Evolutionary conservation across 768 basidiomycete genomes (phyloP).

Genomic region (Pisolithus sp.): DNA sequence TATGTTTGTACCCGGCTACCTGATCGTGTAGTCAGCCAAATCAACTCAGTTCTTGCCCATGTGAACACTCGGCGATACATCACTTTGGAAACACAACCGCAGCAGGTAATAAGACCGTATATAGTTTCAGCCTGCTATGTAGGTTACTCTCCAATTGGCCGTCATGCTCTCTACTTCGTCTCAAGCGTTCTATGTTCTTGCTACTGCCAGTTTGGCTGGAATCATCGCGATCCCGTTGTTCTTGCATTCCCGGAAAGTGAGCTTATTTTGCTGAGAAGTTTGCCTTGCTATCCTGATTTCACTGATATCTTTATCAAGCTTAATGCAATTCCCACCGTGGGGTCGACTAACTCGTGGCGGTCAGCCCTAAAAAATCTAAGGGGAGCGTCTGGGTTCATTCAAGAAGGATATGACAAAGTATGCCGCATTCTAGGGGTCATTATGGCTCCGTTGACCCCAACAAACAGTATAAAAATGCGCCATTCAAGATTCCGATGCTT

Average conservation of each 20-base stretch:
- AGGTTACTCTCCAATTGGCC: not conserved
- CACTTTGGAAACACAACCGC: not conserved
- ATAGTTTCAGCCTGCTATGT: not conserved
- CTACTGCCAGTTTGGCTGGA: not conserved
- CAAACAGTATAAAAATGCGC: slow-evolving; percentile 17
- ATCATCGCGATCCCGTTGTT: not conserved
- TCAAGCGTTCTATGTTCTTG: not conserved
- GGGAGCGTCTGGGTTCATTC: not conserved
- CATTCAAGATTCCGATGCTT: slow-evolving; percentile 24
- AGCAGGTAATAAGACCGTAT: too few species aligned
- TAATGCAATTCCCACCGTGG: not conserved
- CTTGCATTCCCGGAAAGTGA: not conserved
- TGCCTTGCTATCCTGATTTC: not conserved
- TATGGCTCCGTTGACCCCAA: too few species aligned
- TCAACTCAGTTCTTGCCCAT: too few species aligned
- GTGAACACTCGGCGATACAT: too few species aligned
- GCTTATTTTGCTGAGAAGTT: too few species aligned
- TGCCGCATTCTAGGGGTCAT: not conserved
- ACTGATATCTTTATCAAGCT: not conserved
- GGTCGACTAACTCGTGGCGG: not conserved
- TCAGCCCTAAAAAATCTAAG: not conserved
- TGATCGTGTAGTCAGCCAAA: too few species aligned
- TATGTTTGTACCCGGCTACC: too few species aligned
- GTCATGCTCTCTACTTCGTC: not conserved
- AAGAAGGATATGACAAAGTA: not conserved